These are phyloP conservation scores for Tetragonia tetragonoides DNA, from an alignment of 148 eudicot species.

Conservation along the genomic window DNA sequence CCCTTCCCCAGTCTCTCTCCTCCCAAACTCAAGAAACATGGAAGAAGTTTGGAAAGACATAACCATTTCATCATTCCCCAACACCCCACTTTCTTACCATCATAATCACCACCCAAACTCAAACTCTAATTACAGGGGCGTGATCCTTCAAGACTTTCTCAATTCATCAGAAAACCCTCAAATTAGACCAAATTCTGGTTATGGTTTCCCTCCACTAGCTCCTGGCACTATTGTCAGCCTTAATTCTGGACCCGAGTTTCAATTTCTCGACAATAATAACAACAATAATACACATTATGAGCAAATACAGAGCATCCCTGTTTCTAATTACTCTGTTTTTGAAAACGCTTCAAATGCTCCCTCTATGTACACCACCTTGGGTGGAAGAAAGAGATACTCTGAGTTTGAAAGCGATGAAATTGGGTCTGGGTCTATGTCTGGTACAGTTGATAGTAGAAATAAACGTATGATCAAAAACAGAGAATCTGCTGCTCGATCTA, in stretches of 20 bases:
- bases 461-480: slow-evolving; percentile 56
- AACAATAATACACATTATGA: neutral
- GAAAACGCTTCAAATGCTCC: slow-evolving; percentile 26
- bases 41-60: slow-evolving; percentile 51
- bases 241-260: slow-evolving; percentile 6
- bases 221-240: slow-evolving; percentile 10
- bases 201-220: neutral
- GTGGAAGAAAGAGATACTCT: slow-evolving; percentile 29
- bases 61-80: slow-evolving; percentile 29
- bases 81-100: slow-evolving; percentile 18
- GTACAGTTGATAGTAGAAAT: slow-evolving; percentile 28
- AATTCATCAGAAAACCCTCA: slow-evolving; percentile 17
- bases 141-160: slow-evolving; percentile 44
- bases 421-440: slow-evolving; percentile 4
- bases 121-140: neutral
- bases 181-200: neutral
- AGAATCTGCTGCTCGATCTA: slow-evolving; percentile 58
- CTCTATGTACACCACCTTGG: slow-evolving; percentile 4
- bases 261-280: neutral
- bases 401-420: neutral
- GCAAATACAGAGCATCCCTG: neutral
- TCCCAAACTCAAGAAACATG: slow-evolving; percentile 24
- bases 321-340: neutral
- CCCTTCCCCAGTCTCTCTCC: neutral
- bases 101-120: neutral